Conservation (phyloP, 106 monocot genomes). For the Dendrobium chrysotoxum region DNA sequence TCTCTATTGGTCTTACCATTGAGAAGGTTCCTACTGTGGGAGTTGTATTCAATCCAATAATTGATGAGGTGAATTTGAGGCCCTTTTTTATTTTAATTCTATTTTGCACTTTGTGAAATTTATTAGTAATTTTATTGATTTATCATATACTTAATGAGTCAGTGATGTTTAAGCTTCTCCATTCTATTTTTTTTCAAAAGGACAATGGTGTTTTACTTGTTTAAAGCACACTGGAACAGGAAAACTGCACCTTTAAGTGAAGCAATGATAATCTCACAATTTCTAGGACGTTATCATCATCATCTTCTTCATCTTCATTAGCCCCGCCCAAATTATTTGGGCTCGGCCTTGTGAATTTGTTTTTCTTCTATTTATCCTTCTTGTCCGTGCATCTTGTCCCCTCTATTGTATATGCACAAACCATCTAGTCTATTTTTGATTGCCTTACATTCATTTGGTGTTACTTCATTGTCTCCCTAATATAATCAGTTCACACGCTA, state of each 20-base stretch:
- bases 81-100: background rate
- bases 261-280: background rate
- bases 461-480: background rate
- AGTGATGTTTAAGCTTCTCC: background rate
- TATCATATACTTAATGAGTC: background rate
- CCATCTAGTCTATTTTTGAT: background rate
- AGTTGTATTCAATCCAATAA: slow-evolving; percentile 90
- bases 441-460: background rate
- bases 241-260: background rate
- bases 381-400: background rate
- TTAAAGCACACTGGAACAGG: background rate
- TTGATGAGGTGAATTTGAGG: slow-evolving; percentile 57
- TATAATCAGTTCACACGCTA: background rate
- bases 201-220: background rate
- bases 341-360: background rate
- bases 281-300: background rate
- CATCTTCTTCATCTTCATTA: background rate
- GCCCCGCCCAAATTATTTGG: background rate
- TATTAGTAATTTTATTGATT: background rate
- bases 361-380: background rate
- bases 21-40: slow-evolving; percentile 81
- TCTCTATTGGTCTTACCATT: slow-evolving; percentile 97
- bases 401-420: background rate
- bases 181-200: background rate
- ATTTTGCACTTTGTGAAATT: background rate